Evolutionary conservation across 2,329 filamentous ascomycete species (phyloP).

Genomic region (Pleoardoris graminearum): DNA sequence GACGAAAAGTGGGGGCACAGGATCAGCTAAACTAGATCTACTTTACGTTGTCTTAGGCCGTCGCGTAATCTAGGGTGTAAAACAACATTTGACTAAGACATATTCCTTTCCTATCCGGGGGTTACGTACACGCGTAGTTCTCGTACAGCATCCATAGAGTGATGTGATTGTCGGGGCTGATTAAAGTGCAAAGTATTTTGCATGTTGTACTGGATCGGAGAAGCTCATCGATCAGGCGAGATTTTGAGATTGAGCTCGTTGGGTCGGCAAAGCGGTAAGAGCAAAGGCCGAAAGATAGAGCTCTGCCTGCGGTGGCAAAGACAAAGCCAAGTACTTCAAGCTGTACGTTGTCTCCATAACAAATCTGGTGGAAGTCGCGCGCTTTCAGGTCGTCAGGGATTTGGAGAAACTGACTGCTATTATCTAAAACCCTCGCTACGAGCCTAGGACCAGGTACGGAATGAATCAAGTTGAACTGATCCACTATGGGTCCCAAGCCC

Average conservation of each 20-base stretch:
- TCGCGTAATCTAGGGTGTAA: no score
- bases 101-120: no score
- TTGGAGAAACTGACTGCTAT: slow-evolving; percentile 30
- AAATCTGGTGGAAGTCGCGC: slow-evolving; percentile 44
- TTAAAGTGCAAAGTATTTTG: slow-evolving; percentile 43
- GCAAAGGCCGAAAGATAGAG: slow-evolving; percentile 30
- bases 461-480: slow-evolving; percentile 34
- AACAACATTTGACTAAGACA: no score
- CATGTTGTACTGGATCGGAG: slow-evolving; percentile 43
- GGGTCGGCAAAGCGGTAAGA: slow-evolving; percentile 26
- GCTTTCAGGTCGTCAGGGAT: slow-evolving; percentile 32
- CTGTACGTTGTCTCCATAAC: slow-evolving; percentile 44
- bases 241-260: slow-evolving; percentile 19
- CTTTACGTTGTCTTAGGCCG: no score
- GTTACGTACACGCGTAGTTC: slow-evolving; percentile 42
- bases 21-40: no score
- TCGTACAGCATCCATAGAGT: slow-evolving; percentile 41
- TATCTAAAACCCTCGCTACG: slow-evolving; percentile 32
- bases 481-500: slow-evolving; percentile 32
- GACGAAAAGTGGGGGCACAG: no score
- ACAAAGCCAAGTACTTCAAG: slow-evolving; percentile 47
- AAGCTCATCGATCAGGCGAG: slow-evolving; percentile 34
- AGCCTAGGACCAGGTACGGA: slow-evolving; percentile 30
- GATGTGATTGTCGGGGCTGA: slow-evolving; percentile 47
- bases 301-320: slow-evolving; percentile 44